Conservation (phyloP, 345 rosid genomes). For the Eucalyptus marginata region DNA sequence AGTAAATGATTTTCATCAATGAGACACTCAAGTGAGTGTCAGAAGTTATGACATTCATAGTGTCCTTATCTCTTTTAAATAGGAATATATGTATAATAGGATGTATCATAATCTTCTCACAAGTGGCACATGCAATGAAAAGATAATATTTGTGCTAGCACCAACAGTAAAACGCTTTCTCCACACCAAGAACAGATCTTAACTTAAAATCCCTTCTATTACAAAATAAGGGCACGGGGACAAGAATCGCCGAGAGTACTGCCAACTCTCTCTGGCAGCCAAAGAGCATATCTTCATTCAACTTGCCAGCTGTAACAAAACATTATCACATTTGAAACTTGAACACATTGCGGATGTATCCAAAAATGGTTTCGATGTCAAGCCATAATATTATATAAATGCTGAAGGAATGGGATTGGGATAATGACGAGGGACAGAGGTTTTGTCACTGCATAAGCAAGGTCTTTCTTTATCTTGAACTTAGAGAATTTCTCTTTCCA, state of each 20-base stretch:
- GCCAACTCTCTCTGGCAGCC: neutral
- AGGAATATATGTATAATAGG: no score
- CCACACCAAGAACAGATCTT: no score
- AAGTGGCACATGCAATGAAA: no score
- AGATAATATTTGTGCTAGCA: no score
- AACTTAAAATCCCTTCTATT: neutral
- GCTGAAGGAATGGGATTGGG: neutral
- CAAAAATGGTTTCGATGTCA: neutral
- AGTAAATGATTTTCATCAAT: no score
- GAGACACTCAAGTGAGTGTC: accelerated
- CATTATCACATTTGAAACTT: neutral
- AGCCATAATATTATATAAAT: neutral
- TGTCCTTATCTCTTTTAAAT: no score
- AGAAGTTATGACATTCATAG: accelerated
- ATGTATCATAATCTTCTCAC: no score
- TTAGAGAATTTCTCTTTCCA: neutral
- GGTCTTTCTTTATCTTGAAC: neutral
- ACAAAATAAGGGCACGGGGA: neutral
- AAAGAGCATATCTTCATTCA: neutral
- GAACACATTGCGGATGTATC: neutral
- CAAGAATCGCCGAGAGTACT: neutral
- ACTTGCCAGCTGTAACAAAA: neutral
- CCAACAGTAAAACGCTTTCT: no score
- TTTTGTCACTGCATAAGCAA: neutral
- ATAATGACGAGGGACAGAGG: neutral